Base-by-base conservation (phyloP, 108 stramenopile species). In the Skeletonema grethae region DNA sequence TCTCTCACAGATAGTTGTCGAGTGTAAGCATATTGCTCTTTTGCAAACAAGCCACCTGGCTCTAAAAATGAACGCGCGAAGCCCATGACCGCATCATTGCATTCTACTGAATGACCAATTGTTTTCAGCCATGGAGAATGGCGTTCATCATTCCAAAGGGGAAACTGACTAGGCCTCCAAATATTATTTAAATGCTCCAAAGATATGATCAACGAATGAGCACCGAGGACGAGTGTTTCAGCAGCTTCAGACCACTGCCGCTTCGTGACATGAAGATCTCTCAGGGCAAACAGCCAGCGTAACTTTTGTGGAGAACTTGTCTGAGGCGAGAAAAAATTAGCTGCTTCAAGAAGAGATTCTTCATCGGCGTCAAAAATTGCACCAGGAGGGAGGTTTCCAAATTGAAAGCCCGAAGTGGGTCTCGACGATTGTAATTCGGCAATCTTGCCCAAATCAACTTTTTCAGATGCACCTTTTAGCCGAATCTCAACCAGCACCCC, bases 331-430 rank as follows among this genome's bases (percentile, higher is more conserved):
- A 95, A 95, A 73, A 84, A 92, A 61, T 70, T 89, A 16, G 92
- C 89, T 20, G 90, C 90, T 80, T 95, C 94, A 22, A 85, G 90
- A 9, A 95, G 48, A 4, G 90, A 92, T 69, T 95, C 94, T 75
- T 95, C 94, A 73, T 95, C 94, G n/a, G 94, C 94, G 48, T 95
- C 94, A 74, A 94, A 90, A 22, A 82, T 45, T 22, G 73, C 29
- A 39, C 48, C 41, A 68, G 68, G 56, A 12, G 57, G 57, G 10
- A 74, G 61, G 16, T 15, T 20, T 12, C 20, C 45, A 18, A 31
- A 36, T 20, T 71, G 70, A 57, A 63, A 41, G 25, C 41, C 20
- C 11, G 61, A 24, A 9, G 55, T 13, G 35, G 62, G 30, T 35
- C 56, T 57, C 36, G 55, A 32, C 18, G 29, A 57, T 35, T 64